Evolutionary conservation across 129 eudicot species (phyloP).

Genomic region (Centella asiatica): DNA sequence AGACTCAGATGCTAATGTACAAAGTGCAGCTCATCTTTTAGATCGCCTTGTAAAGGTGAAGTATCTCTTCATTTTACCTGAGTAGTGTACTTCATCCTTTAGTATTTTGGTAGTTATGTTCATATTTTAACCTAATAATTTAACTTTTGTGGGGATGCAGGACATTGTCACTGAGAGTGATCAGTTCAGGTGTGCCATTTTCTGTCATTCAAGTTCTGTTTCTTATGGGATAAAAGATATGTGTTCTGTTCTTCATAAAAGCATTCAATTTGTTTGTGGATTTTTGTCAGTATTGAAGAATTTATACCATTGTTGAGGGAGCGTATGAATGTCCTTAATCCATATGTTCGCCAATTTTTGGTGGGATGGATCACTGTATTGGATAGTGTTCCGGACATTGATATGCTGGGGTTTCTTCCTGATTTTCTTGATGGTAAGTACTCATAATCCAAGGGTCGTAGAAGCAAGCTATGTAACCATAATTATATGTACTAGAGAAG

Average conservation of each 20-base stretch:
- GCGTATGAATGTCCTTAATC: conserved; percentile 93
- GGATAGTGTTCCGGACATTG: conserved; percentile 97
- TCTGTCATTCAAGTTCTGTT: not conserved
- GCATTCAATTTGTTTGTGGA: conserved; percentile 4
- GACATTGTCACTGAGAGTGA: conserved; percentile 93
- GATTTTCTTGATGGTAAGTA: conserved; percentile 97
- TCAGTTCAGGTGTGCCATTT: conserved; percentile 70
- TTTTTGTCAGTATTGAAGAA: conserved; percentile 78
- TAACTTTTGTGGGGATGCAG: conserved; percentile 38
- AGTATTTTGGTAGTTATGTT: conserved; percentile 9
- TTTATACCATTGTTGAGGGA: conserved; percentile 94
- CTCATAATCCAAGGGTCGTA: conserved; percentile 19
- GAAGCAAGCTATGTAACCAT: conserved; percentile 12
- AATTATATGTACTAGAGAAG: conserved; percentile 13
- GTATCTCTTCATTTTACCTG: not conserved
- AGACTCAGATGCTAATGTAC: conserved; percentile 89
- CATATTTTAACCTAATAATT: conserved; percentile 14
- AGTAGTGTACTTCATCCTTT: not conserved
- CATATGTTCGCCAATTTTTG: conserved; percentile 92
- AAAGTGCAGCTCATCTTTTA: conserved; percentile 97
- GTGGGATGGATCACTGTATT: conserved; percentile 97
- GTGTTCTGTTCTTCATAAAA: conserved; percentile 2
- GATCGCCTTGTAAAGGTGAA: conserved; percentile 91
- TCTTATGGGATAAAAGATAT: not conserved
- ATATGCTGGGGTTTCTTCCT: conserved; percentile 97